Base-by-base conservation (phyloP, 1,284 basidiomycete genomes). In the Heterobasidion occidentale region DNA sequence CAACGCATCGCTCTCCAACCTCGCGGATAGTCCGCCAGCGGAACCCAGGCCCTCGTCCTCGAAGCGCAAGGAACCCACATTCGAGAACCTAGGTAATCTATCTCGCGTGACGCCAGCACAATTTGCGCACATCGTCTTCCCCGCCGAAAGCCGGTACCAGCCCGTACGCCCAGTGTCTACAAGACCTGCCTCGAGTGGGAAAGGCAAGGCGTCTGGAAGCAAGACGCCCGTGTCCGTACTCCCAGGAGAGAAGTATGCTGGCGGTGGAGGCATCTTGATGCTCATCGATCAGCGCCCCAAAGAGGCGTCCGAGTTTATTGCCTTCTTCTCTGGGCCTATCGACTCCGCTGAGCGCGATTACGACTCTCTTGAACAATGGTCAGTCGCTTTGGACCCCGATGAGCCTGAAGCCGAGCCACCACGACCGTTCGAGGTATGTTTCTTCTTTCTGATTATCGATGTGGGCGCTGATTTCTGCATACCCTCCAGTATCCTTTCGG, bases 101-200 rank as follows among this genome's bases (percentile, higher is more conserved):
- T 91, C 94, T 12, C 88, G 97, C 53, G 93, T 98, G 17, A 94
- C 91, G 1, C 93, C 96, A 15, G 84, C 88, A 0, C 97, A 99
- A 71, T 76, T 97, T 36, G 77, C 84, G 19, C 86, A 90, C 71
- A 83, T 99, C 66, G 79, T 80, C 48, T 97, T 98, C 81, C 86
- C 93, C 0, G 56, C 77, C 1, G 85, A 88, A 9, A 77, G 84
- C 17, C 83, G 94, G 54, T 98, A 93, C 70, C 86, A 90, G 59
- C 95, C 96, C n/a, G 90, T 98, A 12, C 84, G 95, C 51, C 81
- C 91, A 0, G 83, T 95, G 38, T 86, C 86, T 19, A 76, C 79
- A 20, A 35, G 36, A 54, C 74, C 75, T 48, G 65, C 72, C 15
- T 61, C 71, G 15, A 60, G 59, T 34, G 50, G 50, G 15, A 63